Evolutionary conservation across 768 basidiomycete species (phyloP).

Genomic region (Suillus lakei): DNA sequence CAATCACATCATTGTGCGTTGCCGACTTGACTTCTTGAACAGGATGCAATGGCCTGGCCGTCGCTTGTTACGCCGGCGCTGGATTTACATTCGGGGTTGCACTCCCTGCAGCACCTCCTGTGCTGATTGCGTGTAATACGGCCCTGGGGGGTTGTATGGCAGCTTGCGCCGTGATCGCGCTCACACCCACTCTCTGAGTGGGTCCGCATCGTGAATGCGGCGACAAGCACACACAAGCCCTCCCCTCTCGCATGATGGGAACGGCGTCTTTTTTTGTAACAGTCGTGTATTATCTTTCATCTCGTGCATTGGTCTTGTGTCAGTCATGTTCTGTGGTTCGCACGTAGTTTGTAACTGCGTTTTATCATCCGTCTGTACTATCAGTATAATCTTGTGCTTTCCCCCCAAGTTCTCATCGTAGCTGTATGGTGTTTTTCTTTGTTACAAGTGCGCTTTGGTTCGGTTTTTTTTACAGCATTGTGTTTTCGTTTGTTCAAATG

Average conservation of each 20-base stretch:
- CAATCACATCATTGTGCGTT: not conserved
- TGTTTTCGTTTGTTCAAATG: too few relatives aligned
- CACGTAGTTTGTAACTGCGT: not conserved
- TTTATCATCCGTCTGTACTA: not conserved
- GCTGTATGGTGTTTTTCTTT: not conserved
- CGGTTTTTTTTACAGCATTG: not conserved
- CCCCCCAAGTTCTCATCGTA: too few relatives aligned
- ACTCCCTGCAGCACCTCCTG: conserved; percentile 23
- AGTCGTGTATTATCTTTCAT: not conserved
- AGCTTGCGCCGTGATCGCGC: conserved; percentile 22
- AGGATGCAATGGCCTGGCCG: conserved; percentile 31
- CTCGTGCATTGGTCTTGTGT: not conserved
- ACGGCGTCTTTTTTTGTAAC: not conserved
- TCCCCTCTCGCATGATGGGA: not conserved
- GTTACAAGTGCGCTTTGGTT: not conserved
- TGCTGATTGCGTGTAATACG: conserved; percentile 26
- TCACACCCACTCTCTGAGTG: conserved; percentile 30
- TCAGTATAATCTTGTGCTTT: not conserved
- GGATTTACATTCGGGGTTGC: conserved; percentile 30
- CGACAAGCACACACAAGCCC: not conserved
- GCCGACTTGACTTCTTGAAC: not conserved
- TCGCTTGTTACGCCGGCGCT: conserved; percentile 28
- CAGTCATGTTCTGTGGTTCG: not conserved
- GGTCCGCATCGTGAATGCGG: not conserved
- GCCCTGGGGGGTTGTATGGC: conserved; percentile 31